These are phyloP conservation scores for Emergomyces africanus DNA, from an alignment of 2,329 filamentous ascomycete genomes.

Conservation along the genomic window DNA sequence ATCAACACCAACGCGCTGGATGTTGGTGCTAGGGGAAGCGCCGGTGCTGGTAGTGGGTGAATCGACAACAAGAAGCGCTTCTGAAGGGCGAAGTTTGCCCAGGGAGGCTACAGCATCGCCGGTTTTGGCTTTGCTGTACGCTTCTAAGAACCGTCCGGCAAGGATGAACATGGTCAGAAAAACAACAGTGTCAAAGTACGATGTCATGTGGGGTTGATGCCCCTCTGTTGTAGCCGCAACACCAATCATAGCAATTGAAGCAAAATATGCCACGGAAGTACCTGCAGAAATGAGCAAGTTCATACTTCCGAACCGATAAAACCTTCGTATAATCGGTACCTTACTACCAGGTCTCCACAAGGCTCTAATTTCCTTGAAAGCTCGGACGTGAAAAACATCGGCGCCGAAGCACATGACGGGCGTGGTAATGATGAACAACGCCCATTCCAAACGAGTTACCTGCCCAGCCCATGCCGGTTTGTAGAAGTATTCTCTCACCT, in stretches of 20 bases:
- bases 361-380: conserved; percentile 62
- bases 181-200: conserved; percentile 85
- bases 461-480: conserved; percentile 54
- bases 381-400: conserved; percentile 69
- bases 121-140: conserved; percentile 82
- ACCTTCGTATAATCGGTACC: conserved; percentile 58
- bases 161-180: conserved; percentile 85
- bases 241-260: conserved; percentile 67
- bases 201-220: conserved; percentile 41
- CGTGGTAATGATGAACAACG: conserved; percentile 68
- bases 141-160: conserved; percentile 48
- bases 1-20: conserved; percentile 46
- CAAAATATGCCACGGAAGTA: conserved; percentile 75
- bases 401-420: conserved; percentile 80
- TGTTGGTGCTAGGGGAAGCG: conserved; percentile 8
- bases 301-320: conserved; percentile 95
- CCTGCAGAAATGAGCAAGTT: conserved; percentile 85
- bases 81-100: conserved; percentile 62
- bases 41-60: conserved; percentile 4
- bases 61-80: conserved; percentile 52
- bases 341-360: conserved; percentile 68
- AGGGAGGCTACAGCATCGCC: conserved; percentile 74
- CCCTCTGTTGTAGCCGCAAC: conserved; percentile 34
- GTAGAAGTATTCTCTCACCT: conserved; percentile 54
- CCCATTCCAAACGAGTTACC: conserved; percentile 64